Evolutionary conservation across 2,329 filamentous ascomycete species (phyloP), one percentile per base, ranked within the genome.

Genomic region (Nannizzia gypsea): DNA sequence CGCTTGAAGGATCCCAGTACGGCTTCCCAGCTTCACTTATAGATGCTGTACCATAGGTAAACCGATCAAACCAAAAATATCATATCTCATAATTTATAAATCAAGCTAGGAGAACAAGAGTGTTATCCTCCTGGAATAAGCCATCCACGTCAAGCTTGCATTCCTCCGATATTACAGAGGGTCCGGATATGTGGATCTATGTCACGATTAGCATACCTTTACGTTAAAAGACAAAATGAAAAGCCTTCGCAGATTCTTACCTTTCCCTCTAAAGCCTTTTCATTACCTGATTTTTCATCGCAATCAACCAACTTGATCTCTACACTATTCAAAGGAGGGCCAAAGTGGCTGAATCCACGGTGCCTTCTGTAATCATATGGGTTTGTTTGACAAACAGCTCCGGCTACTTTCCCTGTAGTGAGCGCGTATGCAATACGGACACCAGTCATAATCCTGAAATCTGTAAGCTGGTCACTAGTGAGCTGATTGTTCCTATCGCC

Each of bases 381-480:
- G 63, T 89, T 85, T 6, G 89, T 95, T 75, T 97, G 92, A 0
- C 87, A 79, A n/a, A 95, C 83, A 0, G 91, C 87, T 40, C 93
- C 93, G 1, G 91, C 92, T n/a, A 97, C 88, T 62, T 83, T 83
- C 24, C 89, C 78, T 0, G 88, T 85, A 17, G 90, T 88, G 59
- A 99, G 79, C 2, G 90, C 91, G 72, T 97, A 96, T 57, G 95
- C 80, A 60, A 96, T 79, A 57, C 90, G 83, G 1, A 90, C 86
- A 28, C 87, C 83, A 1, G 88, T 89, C 72, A 90, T 89, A 58
- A 95, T 81, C 52, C 91, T 84, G 60, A 97, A 75, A 68, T 96
- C 89, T 0, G 88, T 89, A 44, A 97, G 78, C 57, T 85, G 82
- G 22, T 81, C 74, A 2, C 87, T 84, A 44, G 82, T 87, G 11